Evolutionary conservation across 23 red algal species (phyloP).

Genomic region (Cyanidiococcus yangmingshanensis): DNA sequence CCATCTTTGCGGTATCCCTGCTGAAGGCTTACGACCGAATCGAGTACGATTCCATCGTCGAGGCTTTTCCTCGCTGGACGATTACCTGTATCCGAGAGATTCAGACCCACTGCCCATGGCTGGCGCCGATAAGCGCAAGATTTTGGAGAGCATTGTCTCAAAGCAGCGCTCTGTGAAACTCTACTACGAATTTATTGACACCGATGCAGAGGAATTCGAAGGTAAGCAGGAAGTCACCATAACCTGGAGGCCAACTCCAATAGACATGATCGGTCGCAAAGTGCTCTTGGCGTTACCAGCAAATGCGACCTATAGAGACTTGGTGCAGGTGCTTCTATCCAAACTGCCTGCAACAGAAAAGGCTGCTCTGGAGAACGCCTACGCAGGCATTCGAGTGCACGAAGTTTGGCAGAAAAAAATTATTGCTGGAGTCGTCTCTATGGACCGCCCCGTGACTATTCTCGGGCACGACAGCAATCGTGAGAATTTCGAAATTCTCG

Average conservation of each 20-base stretch:
- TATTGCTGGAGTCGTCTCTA: slow-evolving; percentile 28
- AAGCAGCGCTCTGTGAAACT: slow-evolving; percentile 24
- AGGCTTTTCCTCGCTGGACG: slow-evolving; percentile 23
- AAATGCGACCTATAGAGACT: not conserved
- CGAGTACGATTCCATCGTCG: slow-evolving; percentile 9
- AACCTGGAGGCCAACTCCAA: slow-evolving; percentile 45
- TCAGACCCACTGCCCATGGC: not conserved
- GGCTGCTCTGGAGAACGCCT: not conserved
- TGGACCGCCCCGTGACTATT: slow-evolving; percentile 40
- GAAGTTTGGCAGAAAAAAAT: slow-evolving; percentile 7
- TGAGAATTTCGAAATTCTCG: slow-evolving; percentile 39
- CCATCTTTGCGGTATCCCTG: slow-evolving; percentile 18
- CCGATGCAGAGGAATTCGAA: slow-evolving; percentile 55
- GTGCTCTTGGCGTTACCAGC: not conserved
- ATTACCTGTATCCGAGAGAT: not conserved
- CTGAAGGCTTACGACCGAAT: slow-evolving; percentile 33
- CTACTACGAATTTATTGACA: slow-evolving; percentile 77
- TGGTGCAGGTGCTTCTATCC: not conserved
- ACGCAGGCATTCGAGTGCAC: slow-evolving; percentile 10
- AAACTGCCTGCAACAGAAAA: not conserved
- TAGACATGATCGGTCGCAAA: slow-evolving; percentile 14
- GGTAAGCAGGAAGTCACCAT: slow-evolving; percentile 71
- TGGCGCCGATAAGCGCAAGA: not conserved
- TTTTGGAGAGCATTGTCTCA: not conserved
- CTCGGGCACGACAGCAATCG: not conserved